Evolutionary conservation across 1,284 basidiomycete species (phyloP).

Genomic region (Mrakiaceae sp.): DNA sequence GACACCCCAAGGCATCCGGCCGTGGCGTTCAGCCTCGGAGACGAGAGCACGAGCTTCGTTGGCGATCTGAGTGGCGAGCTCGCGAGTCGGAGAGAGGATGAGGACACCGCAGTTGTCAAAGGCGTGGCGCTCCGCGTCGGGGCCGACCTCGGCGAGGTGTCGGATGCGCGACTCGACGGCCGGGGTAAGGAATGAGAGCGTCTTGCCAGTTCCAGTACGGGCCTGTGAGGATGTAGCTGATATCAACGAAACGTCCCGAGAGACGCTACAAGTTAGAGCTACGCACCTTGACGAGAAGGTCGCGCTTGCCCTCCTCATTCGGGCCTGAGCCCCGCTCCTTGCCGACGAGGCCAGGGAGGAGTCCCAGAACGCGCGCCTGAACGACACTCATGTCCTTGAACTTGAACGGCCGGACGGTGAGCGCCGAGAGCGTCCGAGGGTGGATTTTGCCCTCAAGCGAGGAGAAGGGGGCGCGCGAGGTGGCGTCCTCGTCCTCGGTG

Average conservation of each 20-base stretch:
- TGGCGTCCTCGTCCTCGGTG: background rate
- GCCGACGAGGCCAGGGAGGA: constrained; percentile 41
- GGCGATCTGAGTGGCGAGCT: constrained; percentile 88
- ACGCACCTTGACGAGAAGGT: constrained; percentile 29
- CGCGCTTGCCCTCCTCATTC: constrained; percentile 23
- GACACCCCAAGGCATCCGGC: background rate
- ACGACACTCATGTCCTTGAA: constrained; percentile 71
- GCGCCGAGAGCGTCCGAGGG: constrained; percentile 47
- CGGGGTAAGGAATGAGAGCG: constrained; percentile 78
- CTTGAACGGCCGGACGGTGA: constrained; percentile 57
- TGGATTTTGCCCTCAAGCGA: constrained; percentile 39
- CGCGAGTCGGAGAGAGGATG: constrained; percentile 86
- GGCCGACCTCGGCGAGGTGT: constrained; percentile 24
- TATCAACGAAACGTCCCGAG: background rate
- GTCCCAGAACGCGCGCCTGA: constrained; percentile 61
- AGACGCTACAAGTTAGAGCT: background rate
- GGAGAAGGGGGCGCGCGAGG: constrained; percentile 29
- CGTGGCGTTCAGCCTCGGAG: background rate
- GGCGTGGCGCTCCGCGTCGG: constrained; percentile 19
- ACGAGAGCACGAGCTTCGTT: constrained; percentile 63
- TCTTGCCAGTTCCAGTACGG: constrained; percentile 91
- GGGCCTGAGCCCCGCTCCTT: constrained; percentile 19
- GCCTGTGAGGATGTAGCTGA: constrained; percentile 66
- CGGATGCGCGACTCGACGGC: constrained; percentile 63
- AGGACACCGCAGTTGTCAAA: constrained; percentile 56